These are phyloP conservation scores for Aciculosporium take DNA, from an alignment of 2,329 filamentous ascomycete genomes.

Conservation along the genomic window DNA sequence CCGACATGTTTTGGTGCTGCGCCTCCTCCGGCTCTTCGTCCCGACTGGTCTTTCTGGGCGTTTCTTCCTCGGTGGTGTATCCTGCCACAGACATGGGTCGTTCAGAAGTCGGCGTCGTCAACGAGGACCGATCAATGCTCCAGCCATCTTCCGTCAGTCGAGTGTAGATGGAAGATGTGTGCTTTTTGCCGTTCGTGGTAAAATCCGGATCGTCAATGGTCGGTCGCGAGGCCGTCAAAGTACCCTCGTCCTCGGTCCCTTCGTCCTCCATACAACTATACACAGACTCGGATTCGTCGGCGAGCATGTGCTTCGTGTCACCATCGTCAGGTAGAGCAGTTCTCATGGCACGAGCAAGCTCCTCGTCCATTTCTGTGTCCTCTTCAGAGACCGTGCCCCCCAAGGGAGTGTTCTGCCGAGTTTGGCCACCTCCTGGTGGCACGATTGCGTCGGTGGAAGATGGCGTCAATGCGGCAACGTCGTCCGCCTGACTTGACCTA, in stretches of 20 bases:
- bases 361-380: neutral
- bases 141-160: slow-evolving; percentile 23
- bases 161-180: slow-evolving; percentile 24
- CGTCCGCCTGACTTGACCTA: neutral
- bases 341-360: neutral
- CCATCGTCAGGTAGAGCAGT: slow-evolving; percentile 4
- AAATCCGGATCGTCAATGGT: slow-evolving; percentile 15
- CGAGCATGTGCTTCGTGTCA: neutral
- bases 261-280: neutral
- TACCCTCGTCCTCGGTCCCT: slow-evolving; percentile 2
- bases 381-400: neutral
- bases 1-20: neutral
- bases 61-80: slow-evolving; percentile 18
- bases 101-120: slow-evolving; percentile 26
- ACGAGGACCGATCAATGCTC: slow-evolving; percentile 23
- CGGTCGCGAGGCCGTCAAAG: neutral
- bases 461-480: neutral
- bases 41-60: slow-evolving; percentile 15
- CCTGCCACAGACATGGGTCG: slow-evolving; percentile 19
- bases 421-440: slow-evolving; percentile 1
- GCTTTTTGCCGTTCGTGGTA: slow-evolving; percentile 17
- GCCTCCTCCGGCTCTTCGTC: slow-evolving; percentile 9
- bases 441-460: slow-evolving; percentile 1
- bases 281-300: neutral
- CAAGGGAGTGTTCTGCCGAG: neutral